Percentiles rank a stretch among this genome's conserved stretches.
phyloP scores from a whole-genome alignment of 1,139 yeast genomes.

The Wickerhamomyces sp. region DNA sequence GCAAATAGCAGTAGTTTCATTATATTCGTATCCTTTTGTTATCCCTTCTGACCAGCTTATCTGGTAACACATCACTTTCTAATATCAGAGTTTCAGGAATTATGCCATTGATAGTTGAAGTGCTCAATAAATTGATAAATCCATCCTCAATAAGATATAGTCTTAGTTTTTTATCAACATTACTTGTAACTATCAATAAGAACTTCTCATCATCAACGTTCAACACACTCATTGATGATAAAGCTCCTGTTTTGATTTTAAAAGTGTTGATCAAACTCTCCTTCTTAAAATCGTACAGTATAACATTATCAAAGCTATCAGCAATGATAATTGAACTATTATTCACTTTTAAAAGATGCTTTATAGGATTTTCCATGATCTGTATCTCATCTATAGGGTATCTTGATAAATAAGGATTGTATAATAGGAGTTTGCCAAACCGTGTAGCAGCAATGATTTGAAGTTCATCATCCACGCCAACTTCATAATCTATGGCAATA shows the following conservation, averaged over 20 bases:
- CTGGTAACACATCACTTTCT: constrained; percentile 8
- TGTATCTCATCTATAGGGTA: constrained; percentile 20
- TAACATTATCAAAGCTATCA: constrained; percentile 19
- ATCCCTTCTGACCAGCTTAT: neutral
- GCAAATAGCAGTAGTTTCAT: neutral
- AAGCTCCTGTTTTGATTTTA: constrained; percentile 18
- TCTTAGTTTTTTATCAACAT: constrained; percentile 13
- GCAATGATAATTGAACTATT: constrained; percentile 10
- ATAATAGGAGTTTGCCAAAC: constrained; percentile 19
- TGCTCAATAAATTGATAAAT: constrained; percentile 8
- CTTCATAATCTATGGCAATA: constrained; percentile 10
- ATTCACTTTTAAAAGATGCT: constrained; percentile 6
- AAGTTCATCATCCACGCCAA: constrained; percentile 3
- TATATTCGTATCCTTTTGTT: neutral
- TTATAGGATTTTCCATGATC: constrained; percentile 19
- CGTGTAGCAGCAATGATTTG: constrained; percentile 19
- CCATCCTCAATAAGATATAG: constrained; percentile 13
- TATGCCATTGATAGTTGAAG: constrained; percentile 3
- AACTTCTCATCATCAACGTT: constrained; percentile 2
- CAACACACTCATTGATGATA: constrained; percentile 11
- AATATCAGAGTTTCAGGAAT: constrained; percentile 9
- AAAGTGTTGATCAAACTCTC: constrained; percentile 10
- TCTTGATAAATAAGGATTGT: constrained; percentile 15
- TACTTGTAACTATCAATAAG: constrained; percentile 11
- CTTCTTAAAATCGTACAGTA: constrained; percentile 9